These are phyloP conservation scores for Fremontodendron californicum DNA, from an alignment of 345 rosid species.

Conservation along the genomic window DNA sequence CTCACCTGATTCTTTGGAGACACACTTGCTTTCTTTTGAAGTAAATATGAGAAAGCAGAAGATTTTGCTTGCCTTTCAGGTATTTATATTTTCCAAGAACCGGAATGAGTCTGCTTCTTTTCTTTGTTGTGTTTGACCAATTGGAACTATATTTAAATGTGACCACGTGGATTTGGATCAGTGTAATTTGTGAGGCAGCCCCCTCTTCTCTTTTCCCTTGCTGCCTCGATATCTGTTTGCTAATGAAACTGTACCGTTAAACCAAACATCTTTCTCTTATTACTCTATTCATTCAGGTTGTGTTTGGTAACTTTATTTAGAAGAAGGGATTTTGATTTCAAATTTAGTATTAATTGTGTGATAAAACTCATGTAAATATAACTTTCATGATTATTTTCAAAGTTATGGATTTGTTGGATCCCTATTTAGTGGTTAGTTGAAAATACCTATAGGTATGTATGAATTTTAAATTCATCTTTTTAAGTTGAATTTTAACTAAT, in stretches of 20 bases:
- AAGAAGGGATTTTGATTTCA: not conserved
- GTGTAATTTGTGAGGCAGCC: not conserved
- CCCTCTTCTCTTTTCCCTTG: not conserved
- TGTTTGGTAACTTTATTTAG: not conserved
- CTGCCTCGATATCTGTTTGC: not conserved
- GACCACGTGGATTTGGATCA: not conserved
- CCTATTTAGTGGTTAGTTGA: not conserved
- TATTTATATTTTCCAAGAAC: constrained; percentile 20
- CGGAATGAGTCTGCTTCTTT: not conserved
- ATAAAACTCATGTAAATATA: not conserved
- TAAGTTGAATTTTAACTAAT: not conserved
- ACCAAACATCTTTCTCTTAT: not conserved
- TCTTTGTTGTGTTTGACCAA: not conserved
- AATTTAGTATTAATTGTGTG: not conserved
- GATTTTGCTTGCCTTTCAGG: constrained; percentile 91
- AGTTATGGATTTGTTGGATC: not conserved
- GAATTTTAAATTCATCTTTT: not conserved
- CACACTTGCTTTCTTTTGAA: constrained; percentile 94
- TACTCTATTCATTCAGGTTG: not conserved
- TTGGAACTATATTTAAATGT: not conserved
- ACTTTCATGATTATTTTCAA: not conserved
- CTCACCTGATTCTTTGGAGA: constrained; percentile 77
- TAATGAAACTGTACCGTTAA: not conserved
- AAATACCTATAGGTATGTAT: not conserved
- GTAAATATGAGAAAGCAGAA: constrained; percentile 91